phyloP scores from a whole-genome alignment of 225 moss, liverwort and hornwort species.

The Bryum argenteum region DNA sequence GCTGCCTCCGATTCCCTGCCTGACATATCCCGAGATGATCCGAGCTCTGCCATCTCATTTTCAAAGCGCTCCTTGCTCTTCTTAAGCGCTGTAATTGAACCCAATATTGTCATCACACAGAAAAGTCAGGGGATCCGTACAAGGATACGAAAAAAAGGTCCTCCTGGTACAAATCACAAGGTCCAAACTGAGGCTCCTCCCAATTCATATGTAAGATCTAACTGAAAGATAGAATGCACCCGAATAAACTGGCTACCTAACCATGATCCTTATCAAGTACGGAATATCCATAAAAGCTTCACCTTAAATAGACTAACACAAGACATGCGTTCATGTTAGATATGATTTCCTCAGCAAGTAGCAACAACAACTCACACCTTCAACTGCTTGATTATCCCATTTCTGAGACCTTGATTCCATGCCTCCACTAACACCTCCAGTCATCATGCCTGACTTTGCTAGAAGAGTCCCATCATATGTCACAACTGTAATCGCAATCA shows the following conservation, averaged over 20 bases:
- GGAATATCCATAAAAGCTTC: background rate
- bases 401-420: constrained; percentile 96
- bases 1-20: constrained; percentile 84
- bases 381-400: constrained; percentile 93
- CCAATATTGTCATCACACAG: constrained; percentile 20
- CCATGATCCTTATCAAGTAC: background rate
- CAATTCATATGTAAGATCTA: background rate
- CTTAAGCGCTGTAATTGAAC: constrained; percentile 68
- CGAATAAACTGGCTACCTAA: background rate
- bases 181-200: background rate
- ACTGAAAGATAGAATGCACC: background rate
- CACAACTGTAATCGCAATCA: constrained; percentile 55
- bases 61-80: constrained; percentile 81
- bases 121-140: constrained; percentile 2
- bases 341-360: background rate
- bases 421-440: constrained; percentile 86
- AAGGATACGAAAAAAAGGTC: background rate
- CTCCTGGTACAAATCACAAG: background rate
- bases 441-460: constrained; percentile 89
- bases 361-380: constrained; percentile 51
- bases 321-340: constrained; percentile 13
- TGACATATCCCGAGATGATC: constrained; percentile 91
- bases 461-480: constrained; percentile 84
- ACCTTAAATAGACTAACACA: background rate
- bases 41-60: constrained; percentile 83